phyloP scores from a whole-genome alignment of 192 early-diverging fungal species.

The Chytriomyces sp. region DNA sequence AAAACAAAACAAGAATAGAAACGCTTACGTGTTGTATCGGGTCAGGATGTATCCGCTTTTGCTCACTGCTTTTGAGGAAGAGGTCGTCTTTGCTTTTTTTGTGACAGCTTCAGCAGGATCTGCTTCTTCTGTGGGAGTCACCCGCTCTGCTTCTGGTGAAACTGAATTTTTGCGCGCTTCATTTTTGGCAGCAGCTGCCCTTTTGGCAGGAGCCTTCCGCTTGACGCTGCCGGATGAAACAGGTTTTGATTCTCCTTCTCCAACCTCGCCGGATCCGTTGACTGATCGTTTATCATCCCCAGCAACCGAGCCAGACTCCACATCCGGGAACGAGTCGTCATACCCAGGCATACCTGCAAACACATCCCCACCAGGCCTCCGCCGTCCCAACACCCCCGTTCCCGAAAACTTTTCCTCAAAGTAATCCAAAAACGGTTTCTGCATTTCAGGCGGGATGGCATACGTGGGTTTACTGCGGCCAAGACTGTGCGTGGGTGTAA shows the following conservation, averaged over 20 bases:
- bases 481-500: not conserved
- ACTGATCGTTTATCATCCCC: not conserved
- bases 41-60: slow-evolving; percentile 6
- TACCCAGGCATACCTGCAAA: not conserved
- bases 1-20: not conserved
- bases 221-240: not conserved
- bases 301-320: not conserved
- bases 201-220: not conserved
- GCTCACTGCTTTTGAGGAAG: not conserved
- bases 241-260: not conserved
- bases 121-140: not conserved
- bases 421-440: slow-evolving; percentile 20
- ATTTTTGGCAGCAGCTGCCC: not conserved
- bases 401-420: slow-evolving; percentile 2
- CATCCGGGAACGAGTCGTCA: not conserved
- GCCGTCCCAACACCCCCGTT: slow-evolving; percentile 1
- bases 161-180: not conserved
- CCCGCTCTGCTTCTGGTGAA: not conserved
- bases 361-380: not conserved
- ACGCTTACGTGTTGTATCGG: slow-evolving; percentile 8
- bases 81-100: not conserved
- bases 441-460: not conserved
- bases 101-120: not conserved
- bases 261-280: not conserved
- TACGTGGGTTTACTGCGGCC: slow-evolving; percentile 10